Percentiles rank a stretch among this genome's conserved stretches.
These are phyloP conservation scores for Emmonsia crescens DNA, from an alignment of 2,329 filamentous ascomycete species.

Conservation along the genomic window DNA sequence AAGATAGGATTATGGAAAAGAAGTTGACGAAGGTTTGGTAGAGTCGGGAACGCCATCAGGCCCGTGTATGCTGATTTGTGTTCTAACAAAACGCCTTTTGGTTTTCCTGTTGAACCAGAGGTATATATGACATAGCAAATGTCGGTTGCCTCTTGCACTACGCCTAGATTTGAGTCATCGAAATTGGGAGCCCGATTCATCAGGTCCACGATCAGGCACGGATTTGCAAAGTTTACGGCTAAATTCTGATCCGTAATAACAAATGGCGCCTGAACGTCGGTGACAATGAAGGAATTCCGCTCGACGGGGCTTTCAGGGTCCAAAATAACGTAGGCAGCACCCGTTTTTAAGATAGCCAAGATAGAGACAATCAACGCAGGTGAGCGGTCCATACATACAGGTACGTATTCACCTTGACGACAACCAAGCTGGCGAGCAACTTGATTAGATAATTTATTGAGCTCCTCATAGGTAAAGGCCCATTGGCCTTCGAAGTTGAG, in stretches of 20 bases:
- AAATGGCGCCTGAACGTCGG: slow-evolving; percentile 8
- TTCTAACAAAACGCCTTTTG: slow-evolving; percentile 88
- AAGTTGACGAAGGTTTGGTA: slow-evolving; percentile 19
- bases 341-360: slow-evolving; percentile 7
- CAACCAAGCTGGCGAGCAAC: not conserved
- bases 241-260: slow-evolving; percentile 12
- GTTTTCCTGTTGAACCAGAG: slow-evolving; percentile 88
- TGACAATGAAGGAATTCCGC: slow-evolving; percentile 2
- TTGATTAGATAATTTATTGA: slow-evolving; percentile 2
- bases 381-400: slow-evolving; percentile 6
- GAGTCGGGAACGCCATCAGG: slow-evolving; percentile 22
- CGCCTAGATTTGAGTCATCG: not conserved
- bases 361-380: not conserved
- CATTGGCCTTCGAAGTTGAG: slow-evolving; percentile 2
- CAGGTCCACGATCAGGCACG: slow-evolving; percentile 9
- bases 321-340: slow-evolving; percentile 6
- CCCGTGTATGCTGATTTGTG: slow-evolving; percentile 37
- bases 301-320: slow-evolving; percentile 3
- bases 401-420: not conserved
- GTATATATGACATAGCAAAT: slow-evolving; percentile 62
- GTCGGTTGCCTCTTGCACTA: not conserved
- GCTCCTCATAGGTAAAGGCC: not conserved
- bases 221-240: slow-evolving; percentile 7
- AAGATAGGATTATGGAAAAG: slow-evolving; percentile 14
- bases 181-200: not conserved